A percentile compares a stretch with the other conserved stretches of the same genome.
Evolutionary conservation across 306 rosid species (phyloP).

Genomic region (Canavalia ensiformis): DNA sequence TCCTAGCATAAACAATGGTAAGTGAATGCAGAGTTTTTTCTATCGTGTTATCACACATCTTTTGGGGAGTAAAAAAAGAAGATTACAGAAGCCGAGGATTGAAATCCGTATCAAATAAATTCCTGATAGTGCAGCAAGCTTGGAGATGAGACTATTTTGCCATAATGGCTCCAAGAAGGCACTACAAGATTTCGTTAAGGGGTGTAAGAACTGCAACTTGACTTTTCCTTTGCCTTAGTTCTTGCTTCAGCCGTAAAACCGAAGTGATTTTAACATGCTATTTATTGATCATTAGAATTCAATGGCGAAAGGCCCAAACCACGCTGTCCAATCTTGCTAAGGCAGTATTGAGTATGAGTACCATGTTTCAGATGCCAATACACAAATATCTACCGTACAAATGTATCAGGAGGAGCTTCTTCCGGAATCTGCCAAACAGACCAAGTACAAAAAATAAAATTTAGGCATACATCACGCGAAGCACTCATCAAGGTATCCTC

Average conservation of each 20-base stretch:
- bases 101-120: conserved; percentile 6
- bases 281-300: background rate
- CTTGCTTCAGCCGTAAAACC: background rate
- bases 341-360: background rate
- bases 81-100: background rate
- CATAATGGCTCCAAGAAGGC: too few species aligned
- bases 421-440: conserved; percentile 69
- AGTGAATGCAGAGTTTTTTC: too few species aligned
- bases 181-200: background rate
- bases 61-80: background rate
- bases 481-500: conserved; percentile 1
- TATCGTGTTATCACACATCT: too few species aligned
- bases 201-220: background rate
- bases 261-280: conserved; percentile 6
- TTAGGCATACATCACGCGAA: conserved; percentile 18
- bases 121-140: background rate
- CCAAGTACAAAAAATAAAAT: background rate
- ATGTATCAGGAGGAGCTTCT: conserved; percentile 71
- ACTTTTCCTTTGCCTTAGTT: background rate
- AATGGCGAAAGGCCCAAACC: conserved; percentile 6
- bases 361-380: background rate
- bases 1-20: too few species aligned
- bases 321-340: background rate
- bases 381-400: conserved; percentile 45
- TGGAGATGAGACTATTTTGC: too few species aligned